Percentiles rank a stretch among this genome's conserved stretches.
Conservation (phyloP, 148 eudicot species). For the Drosera capensis region DNA sequence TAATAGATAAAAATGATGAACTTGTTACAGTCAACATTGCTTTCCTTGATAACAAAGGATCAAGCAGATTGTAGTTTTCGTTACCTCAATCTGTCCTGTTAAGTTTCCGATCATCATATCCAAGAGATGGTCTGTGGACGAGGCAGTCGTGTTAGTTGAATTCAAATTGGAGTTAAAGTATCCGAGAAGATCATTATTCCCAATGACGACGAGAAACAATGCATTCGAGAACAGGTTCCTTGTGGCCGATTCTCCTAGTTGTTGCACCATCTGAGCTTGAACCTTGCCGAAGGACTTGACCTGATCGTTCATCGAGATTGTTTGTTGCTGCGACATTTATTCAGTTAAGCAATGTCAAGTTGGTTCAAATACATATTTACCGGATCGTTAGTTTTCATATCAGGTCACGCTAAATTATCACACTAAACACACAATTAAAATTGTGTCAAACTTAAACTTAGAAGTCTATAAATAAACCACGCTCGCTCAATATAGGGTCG, state of each 20-base stretch:
- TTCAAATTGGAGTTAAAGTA: conserved; percentile 23
- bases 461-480: no score
- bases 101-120: no score
- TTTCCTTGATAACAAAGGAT: no score
- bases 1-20: no score
- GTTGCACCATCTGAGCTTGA: conserved; percentile 16
- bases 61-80: no score
- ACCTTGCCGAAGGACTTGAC: conserved; percentile 28
- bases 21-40: no score
- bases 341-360: background rate
- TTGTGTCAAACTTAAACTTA: no score
- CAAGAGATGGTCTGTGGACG: no score
- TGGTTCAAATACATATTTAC: background rate
- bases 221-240: conserved; percentile 35
- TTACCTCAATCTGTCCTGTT: no score
- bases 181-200: conserved; percentile 61
- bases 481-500: no score
- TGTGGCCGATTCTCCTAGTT: conserved; percentile 25
- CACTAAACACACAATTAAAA: no score
- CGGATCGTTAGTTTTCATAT: background rate
- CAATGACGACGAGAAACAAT: conserved; percentile 40
- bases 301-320: conserved; percentile 43
- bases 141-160: conserved; percentile 3
- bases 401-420: no score
- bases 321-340: conserved; percentile 17